Conservation (phyloP, 2,329 filamentous ascomycete genomes). For the Neofusicoccum kwambonambiense region DNA sequence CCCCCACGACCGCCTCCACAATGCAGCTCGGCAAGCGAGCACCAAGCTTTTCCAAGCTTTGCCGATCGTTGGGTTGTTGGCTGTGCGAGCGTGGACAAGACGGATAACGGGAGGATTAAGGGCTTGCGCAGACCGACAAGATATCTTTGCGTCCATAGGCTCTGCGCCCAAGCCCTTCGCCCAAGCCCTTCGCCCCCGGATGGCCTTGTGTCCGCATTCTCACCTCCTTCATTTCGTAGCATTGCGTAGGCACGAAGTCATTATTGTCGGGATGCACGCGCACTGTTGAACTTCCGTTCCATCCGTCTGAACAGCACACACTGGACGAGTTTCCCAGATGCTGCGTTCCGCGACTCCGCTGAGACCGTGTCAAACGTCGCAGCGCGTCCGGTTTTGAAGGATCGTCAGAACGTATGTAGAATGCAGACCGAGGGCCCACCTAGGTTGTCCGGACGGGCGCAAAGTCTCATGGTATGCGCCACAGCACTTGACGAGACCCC, state of each 20-base stretch:
- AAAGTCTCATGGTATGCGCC: neutral
- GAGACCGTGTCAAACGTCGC: too few relatives aligned
- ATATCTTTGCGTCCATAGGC: neutral
- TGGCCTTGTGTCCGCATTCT: neutral
- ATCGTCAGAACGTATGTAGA: too few relatives aligned
- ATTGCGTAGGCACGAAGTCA: neutral
- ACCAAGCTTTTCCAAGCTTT: conserved; percentile 11
- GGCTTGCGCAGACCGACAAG: neutral
- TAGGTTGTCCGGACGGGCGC: neutral
- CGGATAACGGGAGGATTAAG: neutral
- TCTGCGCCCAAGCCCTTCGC: neutral
- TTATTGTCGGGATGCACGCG: neutral
- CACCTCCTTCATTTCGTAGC: neutral
- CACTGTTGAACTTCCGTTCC: neutral
- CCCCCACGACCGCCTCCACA: neutral
- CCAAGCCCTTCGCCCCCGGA: neutral
- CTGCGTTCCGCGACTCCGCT: too few relatives aligned
- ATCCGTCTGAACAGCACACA: neutral
- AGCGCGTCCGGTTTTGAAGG: too few relatives aligned
- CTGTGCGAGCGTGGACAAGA: neutral
- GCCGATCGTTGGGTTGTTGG: neutral
- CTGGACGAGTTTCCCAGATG: neutral
- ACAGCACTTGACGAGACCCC: neutral
- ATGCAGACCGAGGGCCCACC: too few relatives aligned
- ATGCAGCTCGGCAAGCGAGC: neutral